Percentiles rank a stretch among this genome's conserved stretches.
phyloP scores from a whole-genome alignment of 2,329 filamentous ascomycete species.

The Trichoderma sp. region DNA sequence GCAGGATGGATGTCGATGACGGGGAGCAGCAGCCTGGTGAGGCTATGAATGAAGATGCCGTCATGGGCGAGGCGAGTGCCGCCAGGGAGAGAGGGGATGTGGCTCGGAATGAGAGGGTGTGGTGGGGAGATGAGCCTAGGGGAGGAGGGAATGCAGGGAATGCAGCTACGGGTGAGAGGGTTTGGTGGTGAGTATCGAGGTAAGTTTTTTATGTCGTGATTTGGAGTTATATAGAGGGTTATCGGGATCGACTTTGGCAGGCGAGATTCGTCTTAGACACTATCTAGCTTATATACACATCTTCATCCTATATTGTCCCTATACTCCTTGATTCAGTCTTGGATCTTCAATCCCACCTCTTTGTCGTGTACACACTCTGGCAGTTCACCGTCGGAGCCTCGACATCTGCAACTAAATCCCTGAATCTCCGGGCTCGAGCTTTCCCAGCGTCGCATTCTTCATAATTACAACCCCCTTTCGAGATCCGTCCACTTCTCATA shows the following conservation, averaged over 20 bases:
- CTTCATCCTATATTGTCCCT: neutral
- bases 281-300: neutral
- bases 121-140: neutral
- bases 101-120: neutral
- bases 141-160: too few species aligned
- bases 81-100: too few species aligned
- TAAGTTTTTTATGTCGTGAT: too few species aligned
- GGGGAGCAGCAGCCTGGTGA: neutral
- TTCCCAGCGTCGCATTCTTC: slow-evolving; percentile 40
- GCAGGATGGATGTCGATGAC: slow-evolving; percentile 13
- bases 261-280: too few species aligned
- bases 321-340: neutral
- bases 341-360: neutral
- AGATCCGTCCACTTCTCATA: slow-evolving; percentile 56
- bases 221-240: too few species aligned
- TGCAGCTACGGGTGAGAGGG: too few species aligned
- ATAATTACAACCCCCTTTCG: slow-evolving; percentile 57
- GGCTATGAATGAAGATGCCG: neutral
- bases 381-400: slow-evolving; percentile 44
- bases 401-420: slow-evolving; percentile 43
- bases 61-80: neutral
- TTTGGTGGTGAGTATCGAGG: too few species aligned
- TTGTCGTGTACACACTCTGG: slow-evolving; percentile 41
- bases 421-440: slow-evolving; percentile 55
- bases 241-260: too few species aligned